A percentile compares a stretch with the other conserved stretches of the same genome.
Conservation (phyloP, 306 rosid genomes). For the Datisca glomerata region DNA sequence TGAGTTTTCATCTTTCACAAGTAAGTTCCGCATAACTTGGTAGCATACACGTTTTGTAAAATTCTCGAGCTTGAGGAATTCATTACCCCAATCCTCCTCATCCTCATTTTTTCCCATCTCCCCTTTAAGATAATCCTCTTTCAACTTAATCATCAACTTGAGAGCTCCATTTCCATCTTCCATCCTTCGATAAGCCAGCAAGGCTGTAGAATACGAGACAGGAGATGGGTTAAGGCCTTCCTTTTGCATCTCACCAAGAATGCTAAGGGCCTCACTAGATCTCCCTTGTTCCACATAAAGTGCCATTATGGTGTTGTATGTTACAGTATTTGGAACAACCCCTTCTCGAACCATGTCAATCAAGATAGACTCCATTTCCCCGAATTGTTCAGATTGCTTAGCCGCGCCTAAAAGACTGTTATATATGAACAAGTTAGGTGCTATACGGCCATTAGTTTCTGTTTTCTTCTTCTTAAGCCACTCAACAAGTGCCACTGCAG, state of each 20-base stretch:
- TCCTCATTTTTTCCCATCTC: slow-evolving; percentile 38
- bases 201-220: slow-evolving; percentile 60
- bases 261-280: slow-evolving; percentile 36
- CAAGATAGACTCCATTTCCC: slow-evolving; percentile 42
- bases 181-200: slow-evolving; percentile 65
- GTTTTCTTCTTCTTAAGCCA: slow-evolving; percentile 74
- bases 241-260: slow-evolving; percentile 50
- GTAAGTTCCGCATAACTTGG: slow-evolving; percentile 92
- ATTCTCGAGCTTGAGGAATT: slow-evolving; percentile 52
- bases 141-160: slow-evolving; percentile 46
- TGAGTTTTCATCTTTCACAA: slow-evolving; percentile 35
- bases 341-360: slow-evolving; percentile 57
- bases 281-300: slow-evolving; percentile 63
- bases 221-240: slow-evolving; percentile 65
- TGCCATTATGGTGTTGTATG: slow-evolving; percentile 71
- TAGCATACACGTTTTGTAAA: slow-evolving; percentile 70
- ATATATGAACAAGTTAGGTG: slow-evolving; percentile 68
- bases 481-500: slow-evolving; percentile 55
- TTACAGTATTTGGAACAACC: slow-evolving; percentile 52
- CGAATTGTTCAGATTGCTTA: slow-evolving; percentile 54
- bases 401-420: slow-evolving; percentile 72
- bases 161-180: slow-evolving; percentile 78
- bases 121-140: slow-evolving; percentile 53
- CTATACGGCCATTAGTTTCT: slow-evolving; percentile 40
- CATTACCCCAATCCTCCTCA: slow-evolving; percentile 63